phyloP scores from a whole-genome alignment of 306 rosid species.

The Begonia fuchsioides region DNA sequence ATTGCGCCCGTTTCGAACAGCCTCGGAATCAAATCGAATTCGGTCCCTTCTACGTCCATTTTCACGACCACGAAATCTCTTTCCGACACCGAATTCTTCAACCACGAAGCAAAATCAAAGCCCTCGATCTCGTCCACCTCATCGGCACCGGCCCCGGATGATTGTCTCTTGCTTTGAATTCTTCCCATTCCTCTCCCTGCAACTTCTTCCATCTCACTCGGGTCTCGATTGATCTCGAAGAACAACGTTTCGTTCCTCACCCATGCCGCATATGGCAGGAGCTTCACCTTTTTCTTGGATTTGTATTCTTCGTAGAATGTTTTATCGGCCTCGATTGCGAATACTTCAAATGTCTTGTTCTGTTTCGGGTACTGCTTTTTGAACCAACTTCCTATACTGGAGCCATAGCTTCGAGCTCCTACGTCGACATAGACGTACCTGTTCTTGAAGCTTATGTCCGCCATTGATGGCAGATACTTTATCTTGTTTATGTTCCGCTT shows the following conservation, averaged over 20 bases:
- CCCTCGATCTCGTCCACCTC: slow-evolving; percentile 68
- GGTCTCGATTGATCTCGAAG: slow-evolving; percentile 56
- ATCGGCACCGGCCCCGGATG: slow-evolving; percentile 16
- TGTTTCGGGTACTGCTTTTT: slow-evolving; percentile 84
- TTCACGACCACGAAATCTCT: slow-evolving; percentile 87
- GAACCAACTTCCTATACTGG: slow-evolving; percentile 88
- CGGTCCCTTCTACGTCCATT: slow-evolving; percentile 91
- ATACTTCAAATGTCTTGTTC: slow-evolving; percentile 68
- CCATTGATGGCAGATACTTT: slow-evolving; percentile 57
- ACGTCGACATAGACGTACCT: slow-evolving; percentile 77
- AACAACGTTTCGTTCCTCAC: slow-evolving; percentile 62
- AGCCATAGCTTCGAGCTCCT: slow-evolving; percentile 84
- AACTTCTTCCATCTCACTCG: slow-evolving; percentile 43
- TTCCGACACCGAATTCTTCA: slow-evolving; percentile 44
- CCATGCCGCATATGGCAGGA: slow-evolving; percentile 82
- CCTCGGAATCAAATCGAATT: slow-evolving; percentile 65
- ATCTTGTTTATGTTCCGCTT: slow-evolving; percentile 53
- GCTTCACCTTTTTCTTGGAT: slow-evolving; percentile 41
- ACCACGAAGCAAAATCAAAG: slow-evolving; percentile 66
- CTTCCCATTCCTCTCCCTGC: slow-evolving; percentile 87
- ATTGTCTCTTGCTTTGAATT: slow-evolving; percentile 37
- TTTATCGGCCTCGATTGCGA: slow-evolving; percentile 76
- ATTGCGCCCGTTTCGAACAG: slow-evolving; percentile 72
- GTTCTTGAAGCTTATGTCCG: slow-evolving; percentile 60
- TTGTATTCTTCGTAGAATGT: slow-evolving; percentile 57